Evolutionary conservation across 345 rosid genomes (phyloP), one percentile per base, ranked within the genome.

Genomic region (Pseudoturritis turrita): DNA sequence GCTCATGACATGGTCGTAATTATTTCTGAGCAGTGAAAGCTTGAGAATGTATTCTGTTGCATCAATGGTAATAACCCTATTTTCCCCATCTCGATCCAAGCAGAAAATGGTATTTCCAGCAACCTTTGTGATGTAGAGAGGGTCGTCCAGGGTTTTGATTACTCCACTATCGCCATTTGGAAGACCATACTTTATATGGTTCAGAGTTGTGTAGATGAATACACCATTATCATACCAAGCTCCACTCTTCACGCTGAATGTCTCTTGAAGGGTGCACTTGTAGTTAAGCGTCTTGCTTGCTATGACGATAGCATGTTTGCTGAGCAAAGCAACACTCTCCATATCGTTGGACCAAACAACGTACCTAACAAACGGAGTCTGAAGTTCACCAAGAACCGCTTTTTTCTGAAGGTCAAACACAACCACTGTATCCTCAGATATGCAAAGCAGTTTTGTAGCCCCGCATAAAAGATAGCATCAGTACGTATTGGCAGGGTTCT

Each of bases 171-270:
- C 96, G 2, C 98, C 97, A 82, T 90, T 93, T 6, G 98, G 97
- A 15, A 94, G 91, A 80, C 98, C 91, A 31, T 91, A 94, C 70
- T 94, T 94, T 41, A 94, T 84, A 65, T 94, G 98, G 69, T 91
- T 91, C 63, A 94, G 23, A 7, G 98, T 94, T 10, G 97, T 86
- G 67, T 91, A 94, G 17, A 91, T 91, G 72, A 94, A 91, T 60
- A 94, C 96, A 77, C 92, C 95, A 77, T 89, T 88, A 18, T 94
- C 97, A 43, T 91, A 97, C 97, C 97, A 94, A 19, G 95, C 95
- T 78, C 96, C 98, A 72, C 98, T 89, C 59, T 94, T 91, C 53
- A 94, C 91, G 29, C 96, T 90, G 23, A 94, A 89, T 26, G 95
- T 91, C 84, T 91, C 98, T 65, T 94, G 96, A 81, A 93, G 89